These are phyloP conservation scores for Singerocomus inundabilis DNA, from an alignment of 1,284 basidiomycete genomes.

Conservation along the genomic window DNA sequence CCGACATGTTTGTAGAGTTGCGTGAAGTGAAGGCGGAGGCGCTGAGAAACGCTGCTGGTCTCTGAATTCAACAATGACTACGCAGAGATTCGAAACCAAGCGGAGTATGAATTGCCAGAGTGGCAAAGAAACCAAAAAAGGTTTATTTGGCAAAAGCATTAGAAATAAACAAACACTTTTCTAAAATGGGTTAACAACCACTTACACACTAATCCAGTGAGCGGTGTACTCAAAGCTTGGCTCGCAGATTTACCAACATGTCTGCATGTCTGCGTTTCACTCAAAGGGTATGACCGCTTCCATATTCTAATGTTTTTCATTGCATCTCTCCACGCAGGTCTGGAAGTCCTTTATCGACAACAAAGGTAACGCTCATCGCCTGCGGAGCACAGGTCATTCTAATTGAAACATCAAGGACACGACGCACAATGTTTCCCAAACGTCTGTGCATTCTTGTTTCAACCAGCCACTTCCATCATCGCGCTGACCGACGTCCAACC, in stretches of 20 bases:
- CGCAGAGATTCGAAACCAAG: slow-evolving; percentile 13
- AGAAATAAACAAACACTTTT: slow-evolving; percentile 32
- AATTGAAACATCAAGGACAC: slow-evolving; percentile 51
- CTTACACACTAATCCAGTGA: neutral
- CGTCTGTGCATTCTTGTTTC: slow-evolving; percentile 38
- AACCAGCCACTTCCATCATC: neutral
- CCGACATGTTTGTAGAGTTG: slow-evolving; percentile 56
- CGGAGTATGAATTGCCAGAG: slow-evolving; percentile 21
- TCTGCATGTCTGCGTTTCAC: slow-evolving; percentile 68
- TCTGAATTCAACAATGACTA: slow-evolving; percentile 9
- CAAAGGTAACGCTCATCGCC: slow-evolving; percentile 46
- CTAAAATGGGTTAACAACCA: neutral
- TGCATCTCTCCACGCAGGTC: slow-evolving; percentile 48
- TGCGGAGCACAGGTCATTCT: neutral
- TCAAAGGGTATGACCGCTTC: slow-evolving; percentile 42
- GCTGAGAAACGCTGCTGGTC: neutral
- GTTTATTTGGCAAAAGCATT: slow-evolving; percentile 30
- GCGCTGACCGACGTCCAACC: neutral
- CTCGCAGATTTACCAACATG: slow-evolving; percentile 36
- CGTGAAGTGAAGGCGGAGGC: neutral
- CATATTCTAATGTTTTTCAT: slow-evolving; percentile 1
- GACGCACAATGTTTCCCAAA: slow-evolving; percentile 77
- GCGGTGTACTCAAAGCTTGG: neutral
- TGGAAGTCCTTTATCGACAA: slow-evolving; percentile 79
- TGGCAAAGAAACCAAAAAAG: slow-evolving; percentile 6